Base-by-base conservation (phyloP, 1,284 basidiomycete species). In the Fomitopsis palustris region DNA sequence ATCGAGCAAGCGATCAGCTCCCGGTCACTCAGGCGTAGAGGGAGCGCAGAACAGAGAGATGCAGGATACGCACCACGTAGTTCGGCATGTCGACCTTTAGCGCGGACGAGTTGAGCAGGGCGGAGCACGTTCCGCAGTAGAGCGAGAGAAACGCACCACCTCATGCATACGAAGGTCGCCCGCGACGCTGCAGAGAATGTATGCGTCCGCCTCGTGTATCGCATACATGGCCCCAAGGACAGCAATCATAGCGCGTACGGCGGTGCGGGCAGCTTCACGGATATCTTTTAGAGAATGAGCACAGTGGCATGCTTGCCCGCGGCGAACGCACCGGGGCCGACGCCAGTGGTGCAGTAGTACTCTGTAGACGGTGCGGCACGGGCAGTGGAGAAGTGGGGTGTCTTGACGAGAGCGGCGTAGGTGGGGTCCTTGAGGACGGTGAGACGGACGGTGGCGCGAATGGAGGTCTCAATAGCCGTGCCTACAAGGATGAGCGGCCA, bases 101-200 rank as follows among this genome's bases (percentile, higher is more conserved):
- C 12, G 8, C 4, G 12, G 35, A 14, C 16, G 16, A 1, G 4
- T 9, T 37, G 35, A 37, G 35, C 5, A 37, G 4, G 12, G 31
- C 12, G 31, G 6, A 1, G 2, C 7, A 10, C 12, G 31, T 33
- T 37, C 10, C 35, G 35, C 12, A 37, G 35, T 3, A 14, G 35
- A 2, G 8, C 3, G 35, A 54, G 27, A n/a, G n/a, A n/a, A 41
- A 77, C 82, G 58, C 51, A 85, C 85, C 67, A 85, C 84, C 72
- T 86, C 85, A 61, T 85, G 85, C 75, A 87, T 77, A 55, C 79
- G 74, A 60, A 86, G 66, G 66, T 86, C 83, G 1, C 79, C 83
- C 0, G 78, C 81, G 52, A 86, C 80, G 63, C 85, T 86, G 65
- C 84, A 86, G 0, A 86, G 72, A 73, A 86, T 85, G 62, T 86